Percentiles rank a stretch among this genome's conserved stretches.
These are phyloP conservation scores for Talaromyces sp. DNA, from an alignment of 2,329 filamentous ascomycete genomes.

Conservation along the genomic window DNA sequence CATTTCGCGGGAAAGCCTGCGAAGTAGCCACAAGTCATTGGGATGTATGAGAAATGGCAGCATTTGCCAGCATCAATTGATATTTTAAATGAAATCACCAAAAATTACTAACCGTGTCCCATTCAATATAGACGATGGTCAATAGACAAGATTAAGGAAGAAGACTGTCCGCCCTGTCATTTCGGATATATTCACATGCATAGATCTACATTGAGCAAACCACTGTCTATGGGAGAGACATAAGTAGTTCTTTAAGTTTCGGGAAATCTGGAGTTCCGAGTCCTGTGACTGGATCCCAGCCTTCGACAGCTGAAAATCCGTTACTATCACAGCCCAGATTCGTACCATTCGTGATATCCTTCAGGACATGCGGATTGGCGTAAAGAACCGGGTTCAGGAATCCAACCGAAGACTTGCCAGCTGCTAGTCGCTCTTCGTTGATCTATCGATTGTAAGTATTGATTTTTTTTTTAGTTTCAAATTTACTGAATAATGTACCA, in stretches of 20 bases:
- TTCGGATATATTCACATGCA: background rate
- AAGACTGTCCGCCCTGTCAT: background rate
- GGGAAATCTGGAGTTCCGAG: slow-evolving; percentile 27
- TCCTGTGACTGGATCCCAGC: slow-evolving; percentile 28
- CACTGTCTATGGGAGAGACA: slow-evolving; percentile 10
- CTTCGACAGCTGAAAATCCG: slow-evolving; percentile 21
- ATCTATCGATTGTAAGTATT: slow-evolving; percentile 39
- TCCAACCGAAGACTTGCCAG: slow-evolving; percentile 44
- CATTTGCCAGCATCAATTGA: too few species aligned
- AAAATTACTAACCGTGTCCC: too few species aligned
- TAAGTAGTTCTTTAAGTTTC: slow-evolving; percentile 23
- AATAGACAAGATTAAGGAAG: background rate
- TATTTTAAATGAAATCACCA: background rate
- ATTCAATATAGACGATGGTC: background rate
- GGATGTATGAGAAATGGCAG: background rate
- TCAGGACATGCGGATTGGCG: slow-evolving; percentile 27
- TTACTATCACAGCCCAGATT: slow-evolving; percentile 21
- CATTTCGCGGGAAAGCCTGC: too few species aligned
- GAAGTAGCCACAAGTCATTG: too few species aligned
- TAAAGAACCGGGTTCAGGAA: slow-evolving; percentile 47
- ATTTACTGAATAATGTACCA: slow-evolving; percentile 16
- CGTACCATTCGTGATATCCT: slow-evolving; percentile 38
- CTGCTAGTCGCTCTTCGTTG: slow-evolving; percentile 54
- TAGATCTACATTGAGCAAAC: background rate
- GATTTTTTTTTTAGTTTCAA: background rate